These are phyloP conservation scores for Brassica nigra DNA, from an alignment of 345 rosid species.

Conservation along the genomic window DNA sequence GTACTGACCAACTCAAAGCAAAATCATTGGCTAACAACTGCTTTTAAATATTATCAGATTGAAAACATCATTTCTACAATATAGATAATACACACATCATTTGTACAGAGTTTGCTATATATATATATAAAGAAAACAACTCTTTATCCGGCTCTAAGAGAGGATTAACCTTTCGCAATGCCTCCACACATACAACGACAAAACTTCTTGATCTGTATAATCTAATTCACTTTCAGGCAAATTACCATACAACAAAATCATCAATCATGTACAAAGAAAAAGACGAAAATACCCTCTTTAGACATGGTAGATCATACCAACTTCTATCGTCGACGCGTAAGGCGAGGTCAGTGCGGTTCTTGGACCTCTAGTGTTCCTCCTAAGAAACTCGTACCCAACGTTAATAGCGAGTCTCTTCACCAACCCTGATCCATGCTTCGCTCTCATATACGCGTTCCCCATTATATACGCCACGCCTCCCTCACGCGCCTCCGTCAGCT, in stretches of 20 bases:
- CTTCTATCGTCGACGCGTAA: constrained; percentile 83
- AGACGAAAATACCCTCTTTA: constrained; percentile 34
- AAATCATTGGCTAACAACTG: neutral
- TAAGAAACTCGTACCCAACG: constrained; percentile 74
- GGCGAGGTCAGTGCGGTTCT: constrained; percentile 57
- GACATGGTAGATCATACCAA: constrained; percentile 85
- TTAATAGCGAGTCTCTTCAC: constrained; percentile 67
- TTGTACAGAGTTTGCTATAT: neutral
- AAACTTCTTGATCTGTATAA: constrained; percentile 25
- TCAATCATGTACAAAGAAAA: constrained; percentile 25
- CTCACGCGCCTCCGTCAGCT: constrained; percentile 82
- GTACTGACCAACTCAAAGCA: neutral
- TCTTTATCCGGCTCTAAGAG: neutral
- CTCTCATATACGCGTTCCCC: constrained; percentile 79
- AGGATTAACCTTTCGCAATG: neutral
- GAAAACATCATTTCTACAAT: neutral
- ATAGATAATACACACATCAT: neutral
- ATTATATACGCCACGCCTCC: constrained; percentile 85
- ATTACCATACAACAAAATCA: constrained; percentile 21
- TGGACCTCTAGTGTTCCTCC: constrained; percentile 73
- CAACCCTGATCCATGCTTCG: constrained; percentile 75
- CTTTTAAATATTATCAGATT: neutral
- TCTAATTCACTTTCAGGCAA: constrained; percentile 15
- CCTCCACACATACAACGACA: constrained; percentile 3
- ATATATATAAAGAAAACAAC: neutral